Percentiles rank a stretch among this genome's conserved stretches.
phyloP scores from a whole-genome alignment of 2,329 filamentous ascomycete genomes.

The Aspergillus sp. region DNA sequence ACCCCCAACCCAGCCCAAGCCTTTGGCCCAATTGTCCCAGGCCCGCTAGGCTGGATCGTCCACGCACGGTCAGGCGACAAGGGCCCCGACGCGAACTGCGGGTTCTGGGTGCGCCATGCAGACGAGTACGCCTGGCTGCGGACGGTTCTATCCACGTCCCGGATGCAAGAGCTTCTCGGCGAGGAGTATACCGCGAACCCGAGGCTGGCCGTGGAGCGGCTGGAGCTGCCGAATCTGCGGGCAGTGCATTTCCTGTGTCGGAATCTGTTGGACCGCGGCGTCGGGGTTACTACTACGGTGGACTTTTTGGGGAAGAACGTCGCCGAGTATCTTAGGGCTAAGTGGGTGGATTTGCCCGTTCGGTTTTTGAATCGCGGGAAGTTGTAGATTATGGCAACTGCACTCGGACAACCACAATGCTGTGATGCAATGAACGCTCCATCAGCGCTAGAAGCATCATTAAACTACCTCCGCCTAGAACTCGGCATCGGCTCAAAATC shows the following conservation, averaged over 20 bases:
- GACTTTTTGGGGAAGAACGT: constrained; percentile 33
- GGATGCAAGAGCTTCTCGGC: constrained; percentile 14
- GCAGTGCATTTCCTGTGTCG: constrained; percentile 31
- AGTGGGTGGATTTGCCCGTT: constrained; percentile 24
- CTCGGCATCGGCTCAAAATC: constrained; percentile 36
- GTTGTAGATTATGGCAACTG: no score
- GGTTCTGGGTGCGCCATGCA: constrained; percentile 34
- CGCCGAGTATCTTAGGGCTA: constrained; percentile 25
- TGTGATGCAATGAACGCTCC: no score
- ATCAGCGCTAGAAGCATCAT: background rate
- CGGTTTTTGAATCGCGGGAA: constrained; percentile 19
- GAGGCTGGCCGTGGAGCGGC: constrained; percentile 30
- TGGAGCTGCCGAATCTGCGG: constrained; percentile 37
- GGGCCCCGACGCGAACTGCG: constrained; percentile 37
- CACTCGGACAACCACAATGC: no score
- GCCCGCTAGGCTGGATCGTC: constrained; percentile 25
- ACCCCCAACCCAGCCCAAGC: constrained; percentile 3
- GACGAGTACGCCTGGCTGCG: constrained; percentile 39
- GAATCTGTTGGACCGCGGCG: constrained; percentile 27
- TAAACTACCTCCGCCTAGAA: constrained; percentile 16
- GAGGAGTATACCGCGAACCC: constrained; percentile 12
- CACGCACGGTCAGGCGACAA: constrained; percentile 37
- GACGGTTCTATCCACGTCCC: constrained; percentile 12
- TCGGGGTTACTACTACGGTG: constrained; percentile 22
- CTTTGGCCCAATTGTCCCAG: constrained; percentile 16